These are phyloP conservation scores for Ajuga chamaepitys DNA, from an alignment of 257 asterid species.

Conservation along the genomic window DNA sequence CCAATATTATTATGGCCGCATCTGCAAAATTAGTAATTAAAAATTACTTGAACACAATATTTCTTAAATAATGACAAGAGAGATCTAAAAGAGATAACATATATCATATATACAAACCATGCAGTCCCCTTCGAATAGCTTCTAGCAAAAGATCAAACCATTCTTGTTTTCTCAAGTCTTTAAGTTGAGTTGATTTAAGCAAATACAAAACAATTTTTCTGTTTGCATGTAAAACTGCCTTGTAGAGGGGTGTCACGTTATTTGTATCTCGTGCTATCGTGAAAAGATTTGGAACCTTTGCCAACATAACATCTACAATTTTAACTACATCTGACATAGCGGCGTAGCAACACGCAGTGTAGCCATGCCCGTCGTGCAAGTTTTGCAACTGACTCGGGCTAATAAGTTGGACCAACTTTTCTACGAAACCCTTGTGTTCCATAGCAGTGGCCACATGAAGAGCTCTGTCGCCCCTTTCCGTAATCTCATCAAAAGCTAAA, in stretches of 20 bases:
- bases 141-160: background rate
- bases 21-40: no score
- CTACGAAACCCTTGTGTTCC: background rate
- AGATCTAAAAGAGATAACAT: no score
- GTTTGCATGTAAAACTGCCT: conserved; percentile 3
- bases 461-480: no score
- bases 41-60: no score
- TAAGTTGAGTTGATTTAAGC: background rate
- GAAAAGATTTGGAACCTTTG: background rate
- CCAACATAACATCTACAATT: conserved; percentile 12
- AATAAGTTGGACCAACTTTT: background rate
- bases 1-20: no score
- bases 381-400: background rate
- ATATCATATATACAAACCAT: no score
- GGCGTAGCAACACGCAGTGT: conserved; percentile 11
- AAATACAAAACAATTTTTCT: conserved; percentile 15
- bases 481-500: no score
- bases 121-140: background rate
- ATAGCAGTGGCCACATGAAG: background rate
- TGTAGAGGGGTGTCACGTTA: background rate
- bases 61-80: no score
- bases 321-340: conserved; percentile 11
- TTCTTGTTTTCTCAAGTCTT: background rate
- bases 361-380: background rate
- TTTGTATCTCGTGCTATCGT: background rate